Evolutionary conservation across 1,139 yeast genomes (phyloP), one percentile per base, ranked within the genome.

Genomic region (Zygoascus meyerae): DNA sequence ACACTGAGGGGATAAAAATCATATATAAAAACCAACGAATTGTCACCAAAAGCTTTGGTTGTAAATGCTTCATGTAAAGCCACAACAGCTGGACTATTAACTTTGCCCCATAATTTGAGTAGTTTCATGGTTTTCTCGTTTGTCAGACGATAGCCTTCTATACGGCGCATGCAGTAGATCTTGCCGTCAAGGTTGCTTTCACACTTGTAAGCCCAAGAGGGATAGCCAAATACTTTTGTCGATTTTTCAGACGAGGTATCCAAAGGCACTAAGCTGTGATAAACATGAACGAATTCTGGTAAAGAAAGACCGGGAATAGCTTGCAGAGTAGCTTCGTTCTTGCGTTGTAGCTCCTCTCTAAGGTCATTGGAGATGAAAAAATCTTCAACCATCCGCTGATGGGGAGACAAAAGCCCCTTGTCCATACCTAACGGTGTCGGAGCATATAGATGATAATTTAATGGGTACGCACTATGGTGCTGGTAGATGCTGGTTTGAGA

Each of bases 361-460:
- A 90, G 62, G 41, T 83, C 77, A 56, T 79, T 79, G 3, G 89
- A 79, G 14, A 90, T 77, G 62, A 89, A 90, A 63, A 90, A 73
- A 52, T 75, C 77, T 50, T 77, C 78, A 3, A 83, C 78, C 36
- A 78, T 78, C 42, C 87, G 75, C 65, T 87, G 90, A 62, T 87
- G 79, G 31, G 50, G 47, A 75, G 71, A 49, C 15, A 50, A 36
- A 35, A 32, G 46, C 12, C 43, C 47, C 31, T 52, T 53, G 44
- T 79, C 66, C 54, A 85, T 79, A 26, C 90, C 90, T 3, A 95
- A 94, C 2, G 95, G 86, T 15, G 79, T 77, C 1, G 97, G 97
- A 0, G 97, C 95, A 65, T 90, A 90, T 42, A 89, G 67, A 65
- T 90, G 96, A 61, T 86, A 86, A 59, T 89, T 92, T 43, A 87